Evolutionary conservation across 371 early-diverging fungal species (phyloP).

Genomic region (Parasitella parasitica): DNA sequence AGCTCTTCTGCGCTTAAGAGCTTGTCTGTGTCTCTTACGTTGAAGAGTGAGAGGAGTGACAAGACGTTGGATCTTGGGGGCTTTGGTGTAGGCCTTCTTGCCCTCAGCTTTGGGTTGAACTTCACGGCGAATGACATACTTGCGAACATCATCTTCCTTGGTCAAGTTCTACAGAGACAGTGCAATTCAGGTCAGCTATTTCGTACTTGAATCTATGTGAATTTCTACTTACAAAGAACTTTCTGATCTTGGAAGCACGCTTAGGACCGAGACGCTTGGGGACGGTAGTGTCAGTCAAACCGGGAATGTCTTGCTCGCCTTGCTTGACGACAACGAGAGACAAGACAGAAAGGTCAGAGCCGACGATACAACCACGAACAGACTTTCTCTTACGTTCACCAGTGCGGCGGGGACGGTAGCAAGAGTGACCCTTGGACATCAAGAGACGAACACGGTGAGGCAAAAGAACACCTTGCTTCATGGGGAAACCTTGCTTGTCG

Average conservation of each 20-base stretch:
- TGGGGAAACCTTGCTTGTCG: constrained; percentile 99
- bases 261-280: constrained; percentile 98
- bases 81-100: constrained; percentile 94
- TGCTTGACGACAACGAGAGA: constrained; percentile 95
- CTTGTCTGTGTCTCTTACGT: constrained; percentile 84
- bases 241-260: constrained; percentile 98
- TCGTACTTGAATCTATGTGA: too few species aligned
- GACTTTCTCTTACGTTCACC: constrained; percentile 99
- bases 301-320: constrained; percentile 94
- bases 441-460: constrained; percentile 94
- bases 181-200: too few species aligned
- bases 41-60: constrained; percentile 94
- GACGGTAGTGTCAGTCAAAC: constrained; percentile 91
- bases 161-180: constrained; percentile 85
- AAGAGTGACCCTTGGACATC: constrained; percentile 97
- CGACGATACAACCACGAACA: constrained; percentile 99
- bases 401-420: constrained; percentile 97
- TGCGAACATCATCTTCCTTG: constrained; percentile 97
- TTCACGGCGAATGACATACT: constrained; percentile 97
- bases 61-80: constrained; percentile 94
- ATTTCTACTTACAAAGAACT: constrained; percentile 81
- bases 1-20: constrained; percentile 81
- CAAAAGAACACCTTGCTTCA: constrained; percentile 97
- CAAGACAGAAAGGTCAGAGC: constrained; percentile 92
- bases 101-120: constrained; percentile 83